phyloP scores from a whole-genome alignment of 148 eudicot species.

The Spergularia marina region DNA sequence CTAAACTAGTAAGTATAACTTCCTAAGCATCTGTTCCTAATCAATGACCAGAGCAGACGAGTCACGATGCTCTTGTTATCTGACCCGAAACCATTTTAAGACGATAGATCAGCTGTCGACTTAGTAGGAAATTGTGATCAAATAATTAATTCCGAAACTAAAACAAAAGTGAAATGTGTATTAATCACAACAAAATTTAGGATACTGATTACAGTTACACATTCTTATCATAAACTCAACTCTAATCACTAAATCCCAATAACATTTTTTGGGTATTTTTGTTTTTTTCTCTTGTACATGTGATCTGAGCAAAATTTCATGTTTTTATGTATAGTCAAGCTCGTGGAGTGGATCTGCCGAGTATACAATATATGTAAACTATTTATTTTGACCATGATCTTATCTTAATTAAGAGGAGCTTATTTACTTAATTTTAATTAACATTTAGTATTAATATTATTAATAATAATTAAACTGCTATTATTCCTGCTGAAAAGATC shows the following conservation, averaged over 20 bases:
- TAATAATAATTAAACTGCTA: constrained; percentile 36
- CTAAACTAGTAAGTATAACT: too few relatives aligned
- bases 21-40: too few relatives aligned
- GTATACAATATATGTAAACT: not conserved
- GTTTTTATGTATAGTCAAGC: not conserved
- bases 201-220: constrained; percentile 23
- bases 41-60: too few relatives aligned
- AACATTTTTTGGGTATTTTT: constrained; percentile 1
- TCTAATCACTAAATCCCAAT: not conserved
- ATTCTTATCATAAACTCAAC: constrained; percentile 17
- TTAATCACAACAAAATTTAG: constrained; percentile 22
- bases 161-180: too few relatives aligned
- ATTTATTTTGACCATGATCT: not conserved
- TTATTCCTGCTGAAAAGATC: constrained; percentile 51
- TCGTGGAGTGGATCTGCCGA: too few relatives aligned
- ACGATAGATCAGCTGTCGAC: too few relatives aligned
- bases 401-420: constrained; percentile 5
- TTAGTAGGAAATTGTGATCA: too few relatives aligned
- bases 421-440: not conserved
- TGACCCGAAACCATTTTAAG: not conserved
- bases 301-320: constrained; percentile 22
- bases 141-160: too few relatives aligned
- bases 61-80: not conserved
- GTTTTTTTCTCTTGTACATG: not conserved
- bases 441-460: too few relatives aligned